phyloP scores from a whole-genome alignment of 352 stramenopile genomes.

The Phytophthora pseudosyringae region DNA sequence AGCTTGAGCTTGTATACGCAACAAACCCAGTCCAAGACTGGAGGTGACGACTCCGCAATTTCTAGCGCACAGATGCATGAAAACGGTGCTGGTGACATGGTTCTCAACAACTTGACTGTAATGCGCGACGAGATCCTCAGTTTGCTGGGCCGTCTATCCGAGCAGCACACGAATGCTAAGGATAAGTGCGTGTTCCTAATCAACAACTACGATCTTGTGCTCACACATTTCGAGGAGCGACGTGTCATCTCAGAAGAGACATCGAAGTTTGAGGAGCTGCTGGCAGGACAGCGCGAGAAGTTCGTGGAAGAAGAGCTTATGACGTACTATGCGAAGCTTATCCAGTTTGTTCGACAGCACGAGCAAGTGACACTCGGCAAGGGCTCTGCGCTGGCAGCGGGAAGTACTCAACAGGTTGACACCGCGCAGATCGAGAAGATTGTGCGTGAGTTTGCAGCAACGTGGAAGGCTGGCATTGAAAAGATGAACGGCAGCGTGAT shows the following conservation, averaged over 20 bases:
- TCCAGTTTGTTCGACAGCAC: constrained; percentile 97
- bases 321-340: constrained; percentile 95
- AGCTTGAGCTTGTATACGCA: constrained; percentile 88
- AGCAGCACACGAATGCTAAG: constrained; percentile 93
- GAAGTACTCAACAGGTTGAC: constrained; percentile 72
- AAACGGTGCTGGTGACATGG: constrained; percentile 92
- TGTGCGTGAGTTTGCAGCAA: constrained; percentile 95
- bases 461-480: constrained; percentile 97
- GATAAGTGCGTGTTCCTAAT: constrained; percentile 98
- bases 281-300: constrained; percentile 93
- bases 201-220: constrained; percentile 98
- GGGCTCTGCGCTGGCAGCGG: constrained; percentile 12
- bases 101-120: constrained; percentile 92
- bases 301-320: constrained; percentile 98
- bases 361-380: constrained; percentile 81
- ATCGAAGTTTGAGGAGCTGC: constrained; percentile 93
- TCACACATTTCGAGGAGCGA: constrained; percentile 96
- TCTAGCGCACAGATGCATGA: constrained; percentile 82
- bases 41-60: constrained; percentile 44
- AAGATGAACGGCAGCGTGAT: constrained; percentile 98
- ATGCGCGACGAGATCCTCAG: constrained; percentile 85
- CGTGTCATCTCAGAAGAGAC: constrained; percentile 95
- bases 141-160: constrained; percentile 86
- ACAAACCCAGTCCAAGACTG: constrained; percentile 28
- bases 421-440: constrained; percentile 93